Conservation (phyloP, 2,329 filamentous ascomycete species). For the Colletotrichum destructivum region DNA sequence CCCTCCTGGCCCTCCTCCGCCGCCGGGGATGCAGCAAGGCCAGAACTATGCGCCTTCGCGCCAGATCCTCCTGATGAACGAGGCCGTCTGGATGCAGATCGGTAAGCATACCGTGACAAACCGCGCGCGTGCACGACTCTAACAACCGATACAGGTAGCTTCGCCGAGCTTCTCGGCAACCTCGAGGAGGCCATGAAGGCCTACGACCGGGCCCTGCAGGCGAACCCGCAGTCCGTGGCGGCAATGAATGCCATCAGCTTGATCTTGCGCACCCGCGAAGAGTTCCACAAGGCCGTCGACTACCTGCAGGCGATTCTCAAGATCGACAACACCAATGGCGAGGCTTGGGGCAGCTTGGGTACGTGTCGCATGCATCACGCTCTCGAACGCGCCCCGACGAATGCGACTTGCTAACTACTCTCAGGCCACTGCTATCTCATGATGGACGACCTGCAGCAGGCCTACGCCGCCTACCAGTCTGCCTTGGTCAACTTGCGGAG, state of each 20-base stretch:
- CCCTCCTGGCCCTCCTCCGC: slow-evolving; percentile 73
- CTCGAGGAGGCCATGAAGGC: slow-evolving; percentile 90
- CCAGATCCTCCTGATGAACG: slow-evolving; percentile 84
- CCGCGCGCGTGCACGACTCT: slow-evolving; percentile 42
- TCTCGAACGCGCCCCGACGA: background rate
- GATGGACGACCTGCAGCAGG: slow-evolving; percentile 98
- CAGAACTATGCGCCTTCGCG: slow-evolving; percentile 77
- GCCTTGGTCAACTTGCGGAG: slow-evolving; percentile 93
- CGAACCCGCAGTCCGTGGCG: slow-evolving; percentile 89
- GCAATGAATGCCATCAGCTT: slow-evolving; percentile 96
- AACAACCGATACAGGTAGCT: slow-evolving; percentile 72
- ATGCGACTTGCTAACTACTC: slow-evolving; percentile 44
- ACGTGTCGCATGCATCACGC: slow-evolving; percentile 51
- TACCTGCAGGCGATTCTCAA: slow-evolving; percentile 93
- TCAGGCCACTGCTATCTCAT: slow-evolving; percentile 97
- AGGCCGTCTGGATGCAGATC: slow-evolving; percentile 92
- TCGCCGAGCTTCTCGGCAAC: slow-evolving; percentile 90
- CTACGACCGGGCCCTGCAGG: slow-evolving; percentile 90
- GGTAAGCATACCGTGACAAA: slow-evolving; percentile 71
- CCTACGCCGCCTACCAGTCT: slow-evolving; percentile 96
- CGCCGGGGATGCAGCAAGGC: slow-evolving; percentile 68
- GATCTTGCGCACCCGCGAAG: slow-evolving; percentile 91
- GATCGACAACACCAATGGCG: slow-evolving; percentile 89
- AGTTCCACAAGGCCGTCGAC: slow-evolving; percentile 94
- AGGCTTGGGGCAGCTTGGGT: slow-evolving; percentile 97